Evolutionary conservation across 805 yeast genomes (phyloP).

Genomic region (Ascoidea rubescens): DNA sequence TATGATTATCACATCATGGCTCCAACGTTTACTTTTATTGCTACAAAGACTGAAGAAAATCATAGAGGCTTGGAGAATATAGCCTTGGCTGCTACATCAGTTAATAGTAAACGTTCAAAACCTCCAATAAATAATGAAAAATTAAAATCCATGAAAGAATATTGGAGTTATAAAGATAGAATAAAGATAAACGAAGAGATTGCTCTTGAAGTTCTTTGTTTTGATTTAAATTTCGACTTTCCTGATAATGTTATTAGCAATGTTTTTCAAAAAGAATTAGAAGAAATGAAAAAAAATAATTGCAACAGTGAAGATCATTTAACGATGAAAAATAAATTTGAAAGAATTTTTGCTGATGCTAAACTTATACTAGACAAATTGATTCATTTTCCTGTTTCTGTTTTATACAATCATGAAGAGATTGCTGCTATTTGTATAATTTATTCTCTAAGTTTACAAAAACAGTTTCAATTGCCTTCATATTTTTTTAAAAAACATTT

Average conservation of each 20-base stretch:
- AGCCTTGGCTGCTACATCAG: neutral
- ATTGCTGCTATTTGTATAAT: neutral
- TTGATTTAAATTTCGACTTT: neutral
- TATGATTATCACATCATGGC: slow-evolving; percentile 8
- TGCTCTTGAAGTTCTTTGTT: neutral
- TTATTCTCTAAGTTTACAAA: neutral
- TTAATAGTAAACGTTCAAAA: neutral
- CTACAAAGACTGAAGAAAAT: slow-evolving; percentile 10
- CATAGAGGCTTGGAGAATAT: slow-evolving; percentile 5
- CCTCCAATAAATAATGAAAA: no score
- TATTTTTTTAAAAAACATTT: no score
- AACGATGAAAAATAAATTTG: neutral
- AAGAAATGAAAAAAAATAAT: neutral
- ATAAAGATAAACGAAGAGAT: neutral
- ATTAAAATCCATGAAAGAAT: neutral
- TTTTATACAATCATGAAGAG: neutral
- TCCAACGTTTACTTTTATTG: slow-evolving; percentile 8
- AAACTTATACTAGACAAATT: neutral
- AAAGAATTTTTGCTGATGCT: no score
- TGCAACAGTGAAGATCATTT: neutral
- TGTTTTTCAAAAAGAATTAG: neutral
- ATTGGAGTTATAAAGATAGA: neutral
- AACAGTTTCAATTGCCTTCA: neutral
- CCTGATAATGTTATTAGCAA: no score
- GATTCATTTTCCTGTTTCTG: neutral